These are phyloP conservation scores for Boletales sp. DNA, from an alignment of 768 basidiomycete species.

Conservation along the genomic window DNA sequence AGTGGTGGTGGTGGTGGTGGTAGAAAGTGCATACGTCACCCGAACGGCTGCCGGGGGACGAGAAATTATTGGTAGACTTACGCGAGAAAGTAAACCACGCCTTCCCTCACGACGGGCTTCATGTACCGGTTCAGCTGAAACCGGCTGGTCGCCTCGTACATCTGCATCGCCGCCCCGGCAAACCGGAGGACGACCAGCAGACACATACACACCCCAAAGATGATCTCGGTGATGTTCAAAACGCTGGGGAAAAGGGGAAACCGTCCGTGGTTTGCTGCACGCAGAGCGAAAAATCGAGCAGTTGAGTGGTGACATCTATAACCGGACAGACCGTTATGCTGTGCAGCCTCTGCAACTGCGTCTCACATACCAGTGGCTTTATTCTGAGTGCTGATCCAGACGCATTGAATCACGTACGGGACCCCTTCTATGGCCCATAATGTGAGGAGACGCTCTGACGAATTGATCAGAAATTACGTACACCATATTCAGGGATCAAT, in stretches of 20 bases:
- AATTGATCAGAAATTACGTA: too few relatives aligned
- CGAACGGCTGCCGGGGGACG: too few relatives aligned
- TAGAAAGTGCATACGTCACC: too few relatives aligned
- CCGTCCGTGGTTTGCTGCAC: too few relatives aligned
- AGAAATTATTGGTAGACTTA: neutral
- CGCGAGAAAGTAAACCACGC: neutral
- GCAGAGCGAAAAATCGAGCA: neutral
- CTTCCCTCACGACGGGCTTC: neutral
- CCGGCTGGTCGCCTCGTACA: too few relatives aligned
- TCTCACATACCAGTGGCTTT: neutral
- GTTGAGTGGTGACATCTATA: neutral
- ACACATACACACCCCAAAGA: neutral
- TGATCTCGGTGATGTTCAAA: neutral
- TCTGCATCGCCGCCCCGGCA: too few relatives aligned
- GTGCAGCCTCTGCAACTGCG: neutral
- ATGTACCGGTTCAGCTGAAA: neutral
- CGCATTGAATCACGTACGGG: neutral
- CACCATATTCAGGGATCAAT: too few relatives aligned
- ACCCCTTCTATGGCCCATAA: neutral
- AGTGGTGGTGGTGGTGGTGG: neutral
- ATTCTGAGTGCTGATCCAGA: neutral
- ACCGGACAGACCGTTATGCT: neutral
- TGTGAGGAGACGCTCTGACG: too few relatives aligned
- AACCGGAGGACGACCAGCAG: neutral
- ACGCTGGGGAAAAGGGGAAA: neutral